These are phyloP conservation scores for Nephelium lappaceum DNA, from an alignment of 345 rosid genomes.

Conservation along the genomic window DNA sequence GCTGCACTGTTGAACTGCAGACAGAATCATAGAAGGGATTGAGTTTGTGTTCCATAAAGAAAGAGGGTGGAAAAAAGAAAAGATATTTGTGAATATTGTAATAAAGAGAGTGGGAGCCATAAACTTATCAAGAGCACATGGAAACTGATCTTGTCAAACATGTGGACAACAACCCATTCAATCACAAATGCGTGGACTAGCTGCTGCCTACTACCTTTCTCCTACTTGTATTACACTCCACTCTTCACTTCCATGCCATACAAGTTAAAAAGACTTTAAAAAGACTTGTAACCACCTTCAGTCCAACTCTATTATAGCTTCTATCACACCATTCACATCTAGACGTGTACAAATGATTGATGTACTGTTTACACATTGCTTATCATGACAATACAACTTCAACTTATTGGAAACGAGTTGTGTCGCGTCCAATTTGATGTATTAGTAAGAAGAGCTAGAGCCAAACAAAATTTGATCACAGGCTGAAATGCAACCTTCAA, in stretches of 20 bases:
- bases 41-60: slow-evolving; percentile 38
- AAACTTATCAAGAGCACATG: slow-evolving; percentile 41
- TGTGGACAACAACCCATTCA: slow-evolving; percentile 26
- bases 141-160: slow-evolving; percentile 39
- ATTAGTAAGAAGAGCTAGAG: no score
- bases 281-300: no score
- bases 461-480: no score
- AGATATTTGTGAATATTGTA: slow-evolving; percentile 31
- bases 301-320: no score
- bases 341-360: no score
- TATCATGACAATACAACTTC: no score
- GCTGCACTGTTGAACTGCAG: slow-evolving; percentile 39
- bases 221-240: slow-evolving; percentile 5
- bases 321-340: no score
- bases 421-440: no score
- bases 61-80: slow-evolving; percentile 1
- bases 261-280: no score
- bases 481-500: no score
- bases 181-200: slow-evolving; percentile 16
- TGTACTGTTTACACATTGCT: no score
- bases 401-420: no score
- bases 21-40: slow-evolving; percentile 41
- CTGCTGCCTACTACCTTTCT: neutral
- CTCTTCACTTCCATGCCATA: neutral
- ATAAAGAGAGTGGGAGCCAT: slow-evolving; percentile 36